Evolutionary conservation across 2,329 filamentous ascomycete genomes (phyloP).

Genomic region (Colletotrichum cuscutae): DNA sequence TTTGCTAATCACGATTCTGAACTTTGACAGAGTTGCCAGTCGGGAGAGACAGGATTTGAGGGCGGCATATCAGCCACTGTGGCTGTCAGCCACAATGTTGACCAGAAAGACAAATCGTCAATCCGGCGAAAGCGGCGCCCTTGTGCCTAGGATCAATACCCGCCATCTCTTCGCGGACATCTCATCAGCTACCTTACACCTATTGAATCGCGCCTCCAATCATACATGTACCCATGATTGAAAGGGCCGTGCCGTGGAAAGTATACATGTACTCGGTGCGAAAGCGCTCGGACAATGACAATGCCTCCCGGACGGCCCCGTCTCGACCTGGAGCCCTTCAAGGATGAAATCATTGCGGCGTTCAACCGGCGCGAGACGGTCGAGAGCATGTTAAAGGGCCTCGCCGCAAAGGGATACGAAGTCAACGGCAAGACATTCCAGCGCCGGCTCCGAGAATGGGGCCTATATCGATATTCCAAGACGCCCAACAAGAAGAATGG

Average conservation of each 20-base stretch:
- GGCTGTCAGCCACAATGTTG: neutral
- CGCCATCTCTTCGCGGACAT: neutral
- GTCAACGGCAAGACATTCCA: constrained; percentile 25
- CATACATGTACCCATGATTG: neutral
- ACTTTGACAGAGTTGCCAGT: too few species aligned
- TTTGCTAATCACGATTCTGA: too few species aligned
- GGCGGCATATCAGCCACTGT: neutral
- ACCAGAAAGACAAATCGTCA: neutral
- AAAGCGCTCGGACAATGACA: neutral
- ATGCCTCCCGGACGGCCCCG: constrained; percentile 25
- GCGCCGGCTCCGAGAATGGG: constrained; percentile 21
- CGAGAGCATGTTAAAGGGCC: constrained; percentile 24
- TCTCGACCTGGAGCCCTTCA: constrained; percentile 26
- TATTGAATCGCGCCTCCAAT: neutral
- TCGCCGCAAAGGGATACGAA: constrained; percentile 13
- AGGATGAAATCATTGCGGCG: constrained; percentile 20
- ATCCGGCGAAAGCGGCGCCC: neutral
- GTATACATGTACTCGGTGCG: neutral
- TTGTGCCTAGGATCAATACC: neutral
- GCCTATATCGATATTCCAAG: constrained; percentile 10
- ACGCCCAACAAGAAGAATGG: neutral
- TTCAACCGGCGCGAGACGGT: constrained; percentile 24
- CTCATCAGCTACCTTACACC: neutral
- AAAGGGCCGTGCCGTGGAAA: neutral
- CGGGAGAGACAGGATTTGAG: too few species aligned